Evolutionary conservation across 208 protist species (phyloP).

Genomic region (Crithidia brevicula): DNA sequence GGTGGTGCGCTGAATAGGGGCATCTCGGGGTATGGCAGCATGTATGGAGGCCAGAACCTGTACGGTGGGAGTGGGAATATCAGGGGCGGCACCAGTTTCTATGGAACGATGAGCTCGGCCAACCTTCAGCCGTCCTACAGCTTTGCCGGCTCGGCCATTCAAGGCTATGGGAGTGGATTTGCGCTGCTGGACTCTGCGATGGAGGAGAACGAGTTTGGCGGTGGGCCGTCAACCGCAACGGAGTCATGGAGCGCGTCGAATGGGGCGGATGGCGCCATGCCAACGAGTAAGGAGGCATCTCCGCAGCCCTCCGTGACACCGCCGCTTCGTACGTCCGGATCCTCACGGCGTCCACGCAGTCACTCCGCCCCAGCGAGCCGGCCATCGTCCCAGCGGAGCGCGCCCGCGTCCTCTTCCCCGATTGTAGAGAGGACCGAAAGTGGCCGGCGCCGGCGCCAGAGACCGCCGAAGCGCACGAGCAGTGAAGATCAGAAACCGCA

Average conservation of each 20-base stretch:
- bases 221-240: background rate
- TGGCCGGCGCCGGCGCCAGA: conserved; percentile 6
- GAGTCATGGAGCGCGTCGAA: background rate
- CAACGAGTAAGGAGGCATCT: background rate
- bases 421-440: background rate
- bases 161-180: conserved; percentile 8
- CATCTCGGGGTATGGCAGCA: background rate
- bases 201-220: conserved; percentile 10
- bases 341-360: background rate
- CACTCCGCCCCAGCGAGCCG: conserved; percentile 5
- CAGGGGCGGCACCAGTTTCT: background rate
- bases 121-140: conserved; percentile 12
- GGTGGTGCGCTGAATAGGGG: background rate
- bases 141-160: conserved; percentile 2
- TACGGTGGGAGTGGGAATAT: background rate
- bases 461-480: background rate
- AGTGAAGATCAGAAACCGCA: background rate
- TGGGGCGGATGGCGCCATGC: background rate
- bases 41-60: conserved; percentile 6
- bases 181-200: background rate
- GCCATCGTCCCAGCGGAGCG: background rate
- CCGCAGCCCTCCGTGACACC: background rate
- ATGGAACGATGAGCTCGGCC: conserved; percentile 4
- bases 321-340: background rate
- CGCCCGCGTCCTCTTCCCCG: background rate